These are phyloP conservation scores for Saccharomyces mikatae DNA, from an alignment of 805 yeast species.

Conservation along the genomic window DNA sequence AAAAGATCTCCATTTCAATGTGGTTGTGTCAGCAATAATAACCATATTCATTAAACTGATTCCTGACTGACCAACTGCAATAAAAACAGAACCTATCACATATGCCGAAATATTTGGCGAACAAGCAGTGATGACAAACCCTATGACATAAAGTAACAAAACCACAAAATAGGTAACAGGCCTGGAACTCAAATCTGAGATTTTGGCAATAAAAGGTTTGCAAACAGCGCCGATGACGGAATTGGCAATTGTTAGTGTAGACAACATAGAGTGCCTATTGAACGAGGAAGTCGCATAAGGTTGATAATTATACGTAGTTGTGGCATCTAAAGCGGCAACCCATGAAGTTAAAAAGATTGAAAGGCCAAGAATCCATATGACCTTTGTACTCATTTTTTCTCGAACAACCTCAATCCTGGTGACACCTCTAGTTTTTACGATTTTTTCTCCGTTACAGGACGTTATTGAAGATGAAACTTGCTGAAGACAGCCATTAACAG, in stretches of 20 bases:
- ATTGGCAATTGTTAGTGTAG: slow-evolving; percentile 35
- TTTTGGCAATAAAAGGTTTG: slow-evolving; percentile 35
- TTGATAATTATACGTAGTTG: slow-evolving; percentile 29
- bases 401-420: slow-evolving; percentile 23
- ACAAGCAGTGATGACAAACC: slow-evolving; percentile 33
- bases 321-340: slow-evolving; percentile 26
- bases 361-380: slow-evolving; percentile 12
- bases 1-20: slow-evolving; percentile 34
- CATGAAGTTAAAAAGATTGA: slow-evolving; percentile 24
- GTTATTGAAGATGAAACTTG: neutral
- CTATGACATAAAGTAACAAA: slow-evolving; percentile 29
- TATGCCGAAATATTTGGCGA: slow-evolving; percentile 31
- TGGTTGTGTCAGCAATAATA: slow-evolving; percentile 34
- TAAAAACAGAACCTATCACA: slow-evolving; percentile 32
- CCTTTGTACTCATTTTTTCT: slow-evolving; percentile 12
- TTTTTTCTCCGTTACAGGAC: slow-evolving; percentile 4
- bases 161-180: slow-evolving; percentile 32
- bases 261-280: slow-evolving; percentile 33
- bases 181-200: slow-evolving; percentile 36
- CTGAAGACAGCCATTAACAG: neutral
- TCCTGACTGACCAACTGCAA: slow-evolving; percentile 34
- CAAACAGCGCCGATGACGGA: slow-evolving; percentile 34
- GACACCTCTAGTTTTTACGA: slow-evolving; percentile 20
- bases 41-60: slow-evolving; percentile 30
- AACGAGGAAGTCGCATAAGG: slow-evolving; percentile 37